Evolutionary conservation across 176 grass and related monocot species (phyloP).

Genomic region (Poa annua): DNA sequence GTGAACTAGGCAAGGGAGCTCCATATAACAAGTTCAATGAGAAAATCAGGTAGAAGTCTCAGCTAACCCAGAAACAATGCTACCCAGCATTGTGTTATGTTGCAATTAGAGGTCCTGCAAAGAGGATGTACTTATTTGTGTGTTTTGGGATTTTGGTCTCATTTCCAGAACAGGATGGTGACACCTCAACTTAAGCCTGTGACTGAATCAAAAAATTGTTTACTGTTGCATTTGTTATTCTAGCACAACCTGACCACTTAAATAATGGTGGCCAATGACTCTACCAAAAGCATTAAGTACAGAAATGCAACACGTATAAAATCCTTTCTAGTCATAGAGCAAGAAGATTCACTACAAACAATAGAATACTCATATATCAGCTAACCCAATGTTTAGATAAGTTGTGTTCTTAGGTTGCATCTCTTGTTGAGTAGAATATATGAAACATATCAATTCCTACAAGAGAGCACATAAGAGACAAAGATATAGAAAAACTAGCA

Average conservation of each 20-base stretch:
- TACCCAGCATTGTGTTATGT: neutral
- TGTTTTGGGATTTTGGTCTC: neutral
- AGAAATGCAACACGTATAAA: neutral
- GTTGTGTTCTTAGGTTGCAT: conserved; percentile 11
- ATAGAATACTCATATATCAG: conserved; percentile 3
- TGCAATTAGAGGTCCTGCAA: neutral
- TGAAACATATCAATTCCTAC: conserved; percentile 24
- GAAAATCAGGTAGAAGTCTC: neutral
- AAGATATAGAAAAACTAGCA: neutral
- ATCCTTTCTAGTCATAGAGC: neutral
- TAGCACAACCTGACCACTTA: neutral
- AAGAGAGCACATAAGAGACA: conserved; percentile 23
- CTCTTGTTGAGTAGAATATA: neutral
- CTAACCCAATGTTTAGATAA: neutral
- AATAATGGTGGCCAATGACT: neutral
- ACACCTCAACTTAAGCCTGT: neutral
- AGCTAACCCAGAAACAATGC: neutral
- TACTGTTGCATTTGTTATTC: neutral
- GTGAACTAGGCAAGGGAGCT: neutral
- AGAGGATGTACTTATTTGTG: neutral
- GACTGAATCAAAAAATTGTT: neutral
- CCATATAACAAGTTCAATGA: neutral
- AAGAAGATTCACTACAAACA: neutral
- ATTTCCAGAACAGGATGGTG: conserved; percentile 11
- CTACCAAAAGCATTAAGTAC: no score